These are phyloP conservation scores for Fusarium xyrophilum DNA, from an alignment of 2,329 filamentous ascomycete genomes.

Conservation along the genomic window DNA sequence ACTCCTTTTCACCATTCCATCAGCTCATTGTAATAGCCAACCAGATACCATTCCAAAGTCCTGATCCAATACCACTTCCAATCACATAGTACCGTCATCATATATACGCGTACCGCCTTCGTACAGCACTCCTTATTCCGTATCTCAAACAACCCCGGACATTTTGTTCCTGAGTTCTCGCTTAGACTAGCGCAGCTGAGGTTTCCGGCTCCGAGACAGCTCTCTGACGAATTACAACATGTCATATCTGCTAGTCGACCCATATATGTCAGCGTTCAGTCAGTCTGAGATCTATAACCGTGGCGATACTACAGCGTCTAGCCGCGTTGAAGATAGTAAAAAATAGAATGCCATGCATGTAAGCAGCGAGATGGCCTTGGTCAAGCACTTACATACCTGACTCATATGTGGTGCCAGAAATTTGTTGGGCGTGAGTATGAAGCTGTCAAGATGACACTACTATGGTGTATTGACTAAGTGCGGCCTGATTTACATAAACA, in stretches of 20 bases:
- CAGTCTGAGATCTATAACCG: neutral
- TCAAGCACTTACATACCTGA: neutral
- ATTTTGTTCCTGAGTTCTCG: neutral
- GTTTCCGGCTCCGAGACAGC: neutral
- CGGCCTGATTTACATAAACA: neutral
- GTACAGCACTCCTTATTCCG: no score
- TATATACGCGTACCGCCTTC: neutral
- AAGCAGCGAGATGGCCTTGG: neutral
- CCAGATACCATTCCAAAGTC: no score
- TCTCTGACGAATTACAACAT: neutral
- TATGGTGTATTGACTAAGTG: neutral
- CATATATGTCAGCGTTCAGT: neutral
- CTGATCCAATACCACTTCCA: neutral
- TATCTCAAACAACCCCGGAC: accelerated
- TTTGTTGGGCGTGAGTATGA: neutral
- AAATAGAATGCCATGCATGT: neutral
- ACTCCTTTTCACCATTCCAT: neutral
- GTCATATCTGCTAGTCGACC: neutral
- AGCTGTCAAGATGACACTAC: neutral
- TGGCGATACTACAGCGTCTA: neutral
- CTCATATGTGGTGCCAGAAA: neutral
- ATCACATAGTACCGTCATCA: neutral
- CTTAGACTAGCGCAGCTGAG: neutral
- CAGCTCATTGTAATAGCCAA: neutral
- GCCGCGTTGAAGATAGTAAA: neutral